Base-by-base conservation (phyloP, 352 stramenopile genomes). In the Bremia lactucae region DNA sequence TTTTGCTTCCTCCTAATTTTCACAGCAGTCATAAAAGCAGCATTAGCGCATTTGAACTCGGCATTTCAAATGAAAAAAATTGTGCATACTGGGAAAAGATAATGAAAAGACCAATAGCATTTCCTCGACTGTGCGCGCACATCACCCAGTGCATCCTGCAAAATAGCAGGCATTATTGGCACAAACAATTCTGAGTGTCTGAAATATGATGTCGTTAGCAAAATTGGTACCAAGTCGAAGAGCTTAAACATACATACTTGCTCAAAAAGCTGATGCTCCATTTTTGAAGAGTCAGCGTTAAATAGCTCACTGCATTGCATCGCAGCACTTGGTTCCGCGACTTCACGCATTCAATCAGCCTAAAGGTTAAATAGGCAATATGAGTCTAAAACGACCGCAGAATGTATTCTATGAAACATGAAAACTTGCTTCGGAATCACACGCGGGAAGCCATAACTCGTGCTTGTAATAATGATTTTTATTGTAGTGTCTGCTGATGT, bases 241-340 rank as follows among this genome's bases (percentile, higher is more conserved):
- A n/a, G n/a, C 22, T 21, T 14, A 11, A 45, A 35, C 16, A 34
- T 5, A 73, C 70, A 35, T 67, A 87, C 72, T 83, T 85, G 62
- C 53, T 78, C n/a, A 91, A 55, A 28, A 82, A 77, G 5, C 15
- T 63, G 11, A 56, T 19, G 46, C 68, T 83, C 79, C 79, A 92
- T 4, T 52, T 55, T 26, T 86, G 52, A 11, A 88, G 49, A 2
- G 63, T 81, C 13, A 89, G 25, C n/a, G 76, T 92, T 46, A 92
- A 58, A 41, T 87, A 92, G 41, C 52, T 65, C 20, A 84, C 72
- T 19, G 73, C 83, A 49, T 85, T 77, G 34, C 65, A 49, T 11
- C 77, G 75, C 8, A 92, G 53, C 22, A 86, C 70, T 53, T 89
- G 73, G 24, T 84, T 92, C 36, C 70, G 59, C 24, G 79, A 78